Base-by-base conservation (phyloP, 306 rosid genomes). In the Chamaecrista fasciculata region DNA sequence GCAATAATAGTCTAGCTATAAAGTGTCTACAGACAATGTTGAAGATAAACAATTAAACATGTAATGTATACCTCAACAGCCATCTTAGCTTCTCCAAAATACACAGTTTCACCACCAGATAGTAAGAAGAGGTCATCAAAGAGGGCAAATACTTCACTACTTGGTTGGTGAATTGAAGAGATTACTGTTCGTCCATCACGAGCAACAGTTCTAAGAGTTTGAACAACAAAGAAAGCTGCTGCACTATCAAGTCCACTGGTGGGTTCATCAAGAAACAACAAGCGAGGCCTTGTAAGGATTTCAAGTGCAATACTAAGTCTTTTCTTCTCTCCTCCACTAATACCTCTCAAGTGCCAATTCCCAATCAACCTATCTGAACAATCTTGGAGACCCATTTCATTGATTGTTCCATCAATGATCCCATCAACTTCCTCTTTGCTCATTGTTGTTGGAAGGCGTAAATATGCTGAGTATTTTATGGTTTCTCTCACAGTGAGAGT, bases 221-320 rank as follows among this genome's bases (percentile, higher is more conserved):
- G 94, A 70, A 85, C 88, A 29, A 90, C 96, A 57, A 90, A 90
- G 75, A 90, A 90, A 1, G 96, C 95, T 0, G 96, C 85, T 34
- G 91, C 96, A 68, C 96, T 90, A 56, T 90, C 96, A n/a, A 90
- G 83, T 50, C 96, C 96, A 81, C 96, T 87, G 6, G 96, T 90
- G 5, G 96, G 96, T 65, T 90, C 96, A 79, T 90, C 96, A 48
- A 90, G 96, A 61, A 87, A 90, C 64, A 90, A 72, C 14, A 90
- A 82, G 21, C 84, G 66, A 49, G 96, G 96, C 79, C 85, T 78
- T 63, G 90, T 90, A 11, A 90, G 90, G 65, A 90, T 90, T 76
- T 90, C 96, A 11, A 90, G 91, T 31, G 91, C 96, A 80, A 90
- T 87, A 79, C 96, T 87, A 2, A 87, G 75, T 74, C 96, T 80